Percentiles rank a stretch among this genome's conserved stretches.
Conservation (phyloP, 768 basidiomycete species). For the Pleurotus djamor region DNA sequence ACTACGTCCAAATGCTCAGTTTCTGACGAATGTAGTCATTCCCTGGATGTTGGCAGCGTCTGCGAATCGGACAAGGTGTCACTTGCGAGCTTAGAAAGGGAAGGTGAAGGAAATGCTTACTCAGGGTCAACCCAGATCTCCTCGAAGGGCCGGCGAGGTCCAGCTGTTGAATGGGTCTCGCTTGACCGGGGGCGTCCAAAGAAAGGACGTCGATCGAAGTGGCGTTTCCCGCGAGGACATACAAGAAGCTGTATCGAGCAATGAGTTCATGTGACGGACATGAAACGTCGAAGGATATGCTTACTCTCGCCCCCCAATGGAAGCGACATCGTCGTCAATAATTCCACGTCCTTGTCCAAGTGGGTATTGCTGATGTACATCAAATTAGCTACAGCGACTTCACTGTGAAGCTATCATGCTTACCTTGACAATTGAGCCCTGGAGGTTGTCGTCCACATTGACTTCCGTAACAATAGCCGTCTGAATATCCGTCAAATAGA, state of each 20-base stretch:
- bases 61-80: constrained; percentile 4
- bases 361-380: constrained; percentile 30
- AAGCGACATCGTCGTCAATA: constrained; percentile 38
- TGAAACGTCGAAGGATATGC: not conserved
- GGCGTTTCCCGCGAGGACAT: constrained; percentile 33
- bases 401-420: not conserved
- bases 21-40: constrained; percentile 27
- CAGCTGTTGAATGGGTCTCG: constrained; percentile 24
- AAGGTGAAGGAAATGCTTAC: constrained; percentile 19
- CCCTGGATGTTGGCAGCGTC: constrained; percentile 32
- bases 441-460: constrained; percentile 41
- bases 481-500: constrained; percentile 41
- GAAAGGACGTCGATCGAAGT: constrained; percentile 36
- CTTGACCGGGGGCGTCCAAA: constrained; percentile 33
- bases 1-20: constrained; percentile 4
- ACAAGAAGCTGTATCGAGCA: constrained; percentile 30
- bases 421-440: constrained; percentile 42
- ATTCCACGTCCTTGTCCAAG: constrained; percentile 31
- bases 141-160: constrained; percentile 28
- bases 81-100: not conserved
- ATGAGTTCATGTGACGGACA: not conserved
- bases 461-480: constrained; percentile 43
- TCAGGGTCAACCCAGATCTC: constrained; percentile 27
- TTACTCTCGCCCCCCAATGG: constrained; percentile 32
- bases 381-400: not conserved